phyloP scores from a whole-genome alignment of 2,329 filamentous ascomycete species.

The Dothideomycetes sp. region DNA sequence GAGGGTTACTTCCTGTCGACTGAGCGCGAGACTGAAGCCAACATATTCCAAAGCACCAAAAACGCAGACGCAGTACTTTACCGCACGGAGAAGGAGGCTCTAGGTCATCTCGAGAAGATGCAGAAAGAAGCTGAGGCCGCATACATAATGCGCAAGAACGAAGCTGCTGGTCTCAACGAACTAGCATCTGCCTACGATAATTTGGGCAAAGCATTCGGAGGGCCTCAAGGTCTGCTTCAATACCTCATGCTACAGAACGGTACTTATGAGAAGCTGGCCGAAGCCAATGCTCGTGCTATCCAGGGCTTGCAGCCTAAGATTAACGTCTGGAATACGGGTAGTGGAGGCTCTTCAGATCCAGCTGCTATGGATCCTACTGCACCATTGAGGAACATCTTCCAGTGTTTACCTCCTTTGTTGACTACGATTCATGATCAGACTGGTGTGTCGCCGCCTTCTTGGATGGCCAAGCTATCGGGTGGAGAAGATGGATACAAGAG shows the following conservation, averaged over 20 bases:
- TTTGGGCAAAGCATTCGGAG: conserved; percentile 65
- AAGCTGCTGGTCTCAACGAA: conserved; percentile 66
- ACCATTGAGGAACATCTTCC: conserved; percentile 72
- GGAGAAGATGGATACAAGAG: conserved; percentile 29
- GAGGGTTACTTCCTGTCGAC: conserved; percentile 21
- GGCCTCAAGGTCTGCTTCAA: conserved; percentile 67
- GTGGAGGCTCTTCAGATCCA: conserved; percentile 31
- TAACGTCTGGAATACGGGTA: conserved; percentile 77
- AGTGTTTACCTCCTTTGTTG: conserved; percentile 73
- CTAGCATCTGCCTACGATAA: conserved; percentile 74
- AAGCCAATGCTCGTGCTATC: conserved; percentile 68
- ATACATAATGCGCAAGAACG: conserved; percentile 54
- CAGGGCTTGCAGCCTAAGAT: conserved; percentile 79
- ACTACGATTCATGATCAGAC: conserved; percentile 84
- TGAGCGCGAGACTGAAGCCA: conserved; percentile 27
- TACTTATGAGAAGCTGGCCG: conserved; percentile 66
- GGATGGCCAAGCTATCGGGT: conserved; percentile 48
- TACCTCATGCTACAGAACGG: conserved; percentile 83
- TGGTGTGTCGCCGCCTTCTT: conserved; percentile 68
- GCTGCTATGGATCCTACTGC: conserved; percentile 48
- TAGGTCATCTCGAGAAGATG: conserved; percentile 31
- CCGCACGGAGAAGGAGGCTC: conserved; percentile 34
- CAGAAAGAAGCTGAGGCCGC: conserved; percentile 51
- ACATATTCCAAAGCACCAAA: conserved; percentile 27
- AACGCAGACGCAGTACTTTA: conserved; percentile 41